Conservation (phyloP, 257 asterid species). For the Linderniella brevidens region DNA sequence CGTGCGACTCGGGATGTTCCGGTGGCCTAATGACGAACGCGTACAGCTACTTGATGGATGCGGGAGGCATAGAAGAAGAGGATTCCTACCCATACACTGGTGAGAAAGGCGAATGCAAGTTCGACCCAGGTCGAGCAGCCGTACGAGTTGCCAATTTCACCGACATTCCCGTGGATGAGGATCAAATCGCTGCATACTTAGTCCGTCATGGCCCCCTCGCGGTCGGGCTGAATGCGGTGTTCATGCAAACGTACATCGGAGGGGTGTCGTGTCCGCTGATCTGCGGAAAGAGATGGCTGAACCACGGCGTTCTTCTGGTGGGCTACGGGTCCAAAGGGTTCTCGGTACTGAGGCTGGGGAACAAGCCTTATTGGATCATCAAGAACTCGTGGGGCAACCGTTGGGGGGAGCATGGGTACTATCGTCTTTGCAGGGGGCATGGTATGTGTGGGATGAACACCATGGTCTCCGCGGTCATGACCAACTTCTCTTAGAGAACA, state of each 20-base stretch:
- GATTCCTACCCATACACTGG: conserved; percentile 41
- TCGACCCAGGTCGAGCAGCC: conserved; percentile 25
- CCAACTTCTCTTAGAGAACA: no score
- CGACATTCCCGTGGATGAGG: conserved; percentile 30
- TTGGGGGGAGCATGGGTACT: conserved; percentile 84
- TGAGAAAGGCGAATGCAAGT: conserved; percentile 26
- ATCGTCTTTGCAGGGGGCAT: conserved; percentile 67
- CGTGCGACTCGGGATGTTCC: conserved; percentile 42
- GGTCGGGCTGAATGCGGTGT: conserved; percentile 70
- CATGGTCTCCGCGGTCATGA: conserved; percentile 59
- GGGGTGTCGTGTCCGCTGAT: conserved; percentile 84
- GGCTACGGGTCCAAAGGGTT: conserved; percentile 66
- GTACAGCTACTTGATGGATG: conserved; percentile 31
- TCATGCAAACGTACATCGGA: conserved; percentile 75
- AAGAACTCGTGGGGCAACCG: conserved; percentile 81
- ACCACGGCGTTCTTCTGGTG: conserved; percentile 68
- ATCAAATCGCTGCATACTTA: conserved; percentile 47
- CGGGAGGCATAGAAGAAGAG: conserved; percentile 38
- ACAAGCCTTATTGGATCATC: conserved; percentile 79
- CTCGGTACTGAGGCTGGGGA: conserved; percentile 54
- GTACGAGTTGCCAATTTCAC: conserved; percentile 41
- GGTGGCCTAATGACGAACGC: conserved; percentile 57
- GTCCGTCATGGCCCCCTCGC: conserved; percentile 51
- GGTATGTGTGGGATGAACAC: conserved; percentile 65
- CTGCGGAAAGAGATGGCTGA: conserved; percentile 32